Evolutionary conservation across 2,329 filamentous ascomycete genomes (phyloP).

Genomic region (Diaporthe citrichinensis): DNA sequence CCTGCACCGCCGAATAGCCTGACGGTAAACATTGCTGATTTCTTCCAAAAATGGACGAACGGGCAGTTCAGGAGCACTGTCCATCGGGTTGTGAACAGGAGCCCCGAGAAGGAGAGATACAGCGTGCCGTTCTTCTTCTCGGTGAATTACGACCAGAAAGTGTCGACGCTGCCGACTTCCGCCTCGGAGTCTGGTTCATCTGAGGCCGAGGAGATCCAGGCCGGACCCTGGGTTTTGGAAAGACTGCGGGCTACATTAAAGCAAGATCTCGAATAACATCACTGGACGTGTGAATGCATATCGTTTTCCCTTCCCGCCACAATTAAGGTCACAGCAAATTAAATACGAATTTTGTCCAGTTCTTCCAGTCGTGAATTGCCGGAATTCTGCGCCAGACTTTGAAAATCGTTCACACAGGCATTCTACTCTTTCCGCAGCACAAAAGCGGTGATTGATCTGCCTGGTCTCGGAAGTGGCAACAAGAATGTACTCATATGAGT

Average conservation of each 20-base stretch:
- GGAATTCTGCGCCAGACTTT: background rate
- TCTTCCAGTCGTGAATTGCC: background rate
- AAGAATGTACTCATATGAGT: background rate
- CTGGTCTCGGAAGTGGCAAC: background rate
- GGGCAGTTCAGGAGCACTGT: slow-evolving; percentile 39
- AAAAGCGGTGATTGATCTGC: background rate
- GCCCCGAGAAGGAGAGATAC: slow-evolving; percentile 33
- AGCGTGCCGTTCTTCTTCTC: slow-evolving; percentile 40
- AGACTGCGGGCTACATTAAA: slow-evolving; percentile 28
- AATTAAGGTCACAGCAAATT: background rate
- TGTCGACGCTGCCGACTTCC: slow-evolving; percentile 50
- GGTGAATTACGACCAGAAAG: slow-evolving; percentile 38
- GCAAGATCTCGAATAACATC: background rate
- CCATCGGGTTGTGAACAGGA: slow-evolving; percentile 29
- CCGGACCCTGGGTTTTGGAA: slow-evolving; percentile 28
- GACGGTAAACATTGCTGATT: slow-evolving; percentile 40
- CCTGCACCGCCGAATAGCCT: slow-evolving; percentile 38
- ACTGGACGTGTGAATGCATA: too few species aligned
- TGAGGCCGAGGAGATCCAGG: slow-evolving; percentile 9
- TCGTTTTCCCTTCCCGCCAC: background rate
- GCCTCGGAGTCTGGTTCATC: background rate
- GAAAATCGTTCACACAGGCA: background rate
- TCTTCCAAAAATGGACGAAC: slow-evolving; percentile 40
- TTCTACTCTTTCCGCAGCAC: background rate
- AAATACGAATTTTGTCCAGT: background rate